Evolutionary conservation across 805 yeast genomes (phyloP), one percentile per base, ranked within the genome.

Genomic region (Barnettozyma pratensis): DNA sequence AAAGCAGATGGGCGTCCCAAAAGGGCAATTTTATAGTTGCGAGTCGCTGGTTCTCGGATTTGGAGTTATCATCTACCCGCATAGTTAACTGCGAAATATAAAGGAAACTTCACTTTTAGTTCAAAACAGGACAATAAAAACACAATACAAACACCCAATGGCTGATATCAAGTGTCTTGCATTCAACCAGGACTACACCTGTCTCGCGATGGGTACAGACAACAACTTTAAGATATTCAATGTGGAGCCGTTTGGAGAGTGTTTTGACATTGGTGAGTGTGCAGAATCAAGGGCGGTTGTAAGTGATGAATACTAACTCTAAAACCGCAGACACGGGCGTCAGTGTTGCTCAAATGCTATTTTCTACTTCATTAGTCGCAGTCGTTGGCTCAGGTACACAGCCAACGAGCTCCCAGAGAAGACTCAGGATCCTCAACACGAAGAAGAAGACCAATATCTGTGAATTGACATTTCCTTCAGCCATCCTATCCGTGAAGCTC

Each of bases 231-330:
- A 77, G 57, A 86, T 92, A 42, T 92, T 77, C 73, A 87, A 87
- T 61, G 90, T 97, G 66, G 90, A 86, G 54, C 96, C 96, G 12
- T 85, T 87, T 65, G 91, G 91, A 9, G 78, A 76, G 55, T 85
- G 87, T 59, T 84, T 80, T 60, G 73, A 69, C 60, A 62, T 62
- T 57, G 63, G 73, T 65, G 42, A 45, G 54, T 45, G 42, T 42
- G 42, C 25, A 27, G 39, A 25, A 27, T 47, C 10, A 39, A 41
- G 30, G 12, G 14, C 45, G 42, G 30, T 29, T 14, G 35, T 19
- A 26, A 26, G 8, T 4, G 40, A 8, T 36, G 30, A 19, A 44
- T 40, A 41, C 41, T 48, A 28, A 43, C 41, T 11, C 38, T 29
- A 25, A 14, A 4, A 4, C 6, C 41, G 6, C 29, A 55, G 51